Evolutionary conservation across 2,329 filamentous ascomycete species (phyloP), one percentile per base, ranked within the genome.

Genomic region (Leptodontidium sp.): DNA sequence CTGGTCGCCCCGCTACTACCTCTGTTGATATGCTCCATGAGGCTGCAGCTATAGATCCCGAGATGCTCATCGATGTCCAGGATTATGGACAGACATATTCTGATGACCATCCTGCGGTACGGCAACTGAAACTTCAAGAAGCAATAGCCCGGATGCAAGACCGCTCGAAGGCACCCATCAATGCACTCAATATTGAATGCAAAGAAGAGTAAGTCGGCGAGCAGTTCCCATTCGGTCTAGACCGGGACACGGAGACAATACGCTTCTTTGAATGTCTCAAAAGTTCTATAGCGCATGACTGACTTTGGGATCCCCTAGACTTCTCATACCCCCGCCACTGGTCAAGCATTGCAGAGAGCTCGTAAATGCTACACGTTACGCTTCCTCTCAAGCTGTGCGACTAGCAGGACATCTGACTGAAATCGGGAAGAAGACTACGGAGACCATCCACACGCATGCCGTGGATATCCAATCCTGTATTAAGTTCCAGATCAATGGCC

Each of bases 401-500:
- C 52, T 57, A 38, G 63, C 43, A 29, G 63, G 63, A 3, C 63
- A 65, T 26, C 15, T 57, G 50, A 65, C 40, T 32, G 63, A 65
- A 26, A 52, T 67, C 14, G 65, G 68, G 21, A 70, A 70, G 49
- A 61, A 70, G 45, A 57, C 52, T 9, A 67, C 38, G 1, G 68
- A 70, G 32, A 57, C 64, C 2, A 68, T 70, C 15, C 64, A 63
- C 35, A 68, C 58, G 50, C 52, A 58, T 24, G 61, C 63, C 5
- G 55, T 70, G 14, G 68, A 70, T 52, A 63, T 70, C 8, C 61
- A 68, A 50, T 68, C 68, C 9, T 70, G 68, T 32, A 70, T 70
- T 47, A 67, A 70, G 29, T 70, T 70, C 26, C 53, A 62, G 62
- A 70, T 70, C 38, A 66, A 61, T 26, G 68, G 68, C 8, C 68